phyloP scores from a whole-genome alignment of 2,329 filamentous ascomycete genomes.

The Pseudogymnoascus sp. region DNA sequence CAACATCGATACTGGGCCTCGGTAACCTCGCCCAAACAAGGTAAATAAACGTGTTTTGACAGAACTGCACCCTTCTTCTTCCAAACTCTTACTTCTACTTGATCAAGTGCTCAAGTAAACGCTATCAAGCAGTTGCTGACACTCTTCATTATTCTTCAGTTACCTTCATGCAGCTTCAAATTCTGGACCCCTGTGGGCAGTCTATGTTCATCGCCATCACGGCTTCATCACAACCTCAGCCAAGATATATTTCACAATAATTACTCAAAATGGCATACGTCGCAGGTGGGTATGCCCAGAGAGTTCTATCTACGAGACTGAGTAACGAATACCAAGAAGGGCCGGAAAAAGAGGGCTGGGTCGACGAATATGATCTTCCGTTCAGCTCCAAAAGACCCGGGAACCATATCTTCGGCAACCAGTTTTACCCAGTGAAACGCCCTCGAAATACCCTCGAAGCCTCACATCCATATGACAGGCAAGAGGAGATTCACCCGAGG shows the following conservation, averaged over 20 bases:
- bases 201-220: not conserved
- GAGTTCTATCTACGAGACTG: not conserved
- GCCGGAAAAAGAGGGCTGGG: not conserved
- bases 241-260: not conserved
- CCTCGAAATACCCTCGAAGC: not conserved
- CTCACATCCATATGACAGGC: not conserved
- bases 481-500: not conserved
- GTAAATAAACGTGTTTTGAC: not conserved
- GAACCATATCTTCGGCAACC: not conserved
- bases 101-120: not conserved
- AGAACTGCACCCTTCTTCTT: not conserved
- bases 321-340: not conserved
- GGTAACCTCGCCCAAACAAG: not conserved
- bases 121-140: not conserved
- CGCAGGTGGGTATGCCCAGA: not conserved
- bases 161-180: not conserved
- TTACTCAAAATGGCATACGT: not conserved
- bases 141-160: not conserved
- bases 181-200: not conserved
- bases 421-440: not conserved
- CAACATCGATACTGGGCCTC: not conserved
- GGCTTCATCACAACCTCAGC: not conserved
- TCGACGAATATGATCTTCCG: not conserved
- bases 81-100: not conserved
- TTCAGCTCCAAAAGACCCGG: not conserved